Conservation (phyloP, 495 filamentous ascomycete genomes). For the Trichoderma orchidacearum region DNA sequence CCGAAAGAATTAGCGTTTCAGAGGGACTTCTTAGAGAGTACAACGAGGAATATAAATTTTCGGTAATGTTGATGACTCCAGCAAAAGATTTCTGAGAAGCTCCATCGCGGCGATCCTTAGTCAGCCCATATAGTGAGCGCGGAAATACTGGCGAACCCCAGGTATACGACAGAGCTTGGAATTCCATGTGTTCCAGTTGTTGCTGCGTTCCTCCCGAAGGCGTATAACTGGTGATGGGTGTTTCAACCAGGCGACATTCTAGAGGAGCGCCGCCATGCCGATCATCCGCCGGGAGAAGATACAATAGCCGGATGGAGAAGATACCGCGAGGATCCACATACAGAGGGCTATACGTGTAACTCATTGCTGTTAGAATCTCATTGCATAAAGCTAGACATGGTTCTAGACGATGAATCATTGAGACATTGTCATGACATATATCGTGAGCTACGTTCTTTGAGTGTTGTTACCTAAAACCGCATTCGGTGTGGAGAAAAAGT, state of each 20-base stretch:
- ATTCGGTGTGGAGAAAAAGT: too few species aligned
- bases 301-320: background rate
- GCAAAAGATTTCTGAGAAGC: background rate
- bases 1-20: background rate
- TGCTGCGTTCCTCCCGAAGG: background rate
- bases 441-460: too few species aligned
- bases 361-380: too few species aligned
- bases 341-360: background rate
- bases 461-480: too few species aligned
- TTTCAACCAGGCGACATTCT: background rate
- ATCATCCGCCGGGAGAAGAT: background rate
- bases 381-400: too few species aligned
- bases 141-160: background rate
- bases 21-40: background rate
- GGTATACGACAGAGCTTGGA: background rate
- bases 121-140: background rate
- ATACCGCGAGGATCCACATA: background rate
- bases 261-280: background rate
- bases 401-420: too few species aligned
- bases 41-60: background rate
- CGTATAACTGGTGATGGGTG: background rate
- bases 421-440: too few species aligned
- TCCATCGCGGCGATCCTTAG: background rate
- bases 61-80: background rate
- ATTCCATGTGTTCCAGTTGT: background rate